A percentile compares a stretch with the other conserved stretches of the same genome.
These are phyloP conservation scores for Leptographium radiaticola DNA, from an alignment of 2,329 filamentous ascomycete species.

Conservation along the genomic window DNA sequence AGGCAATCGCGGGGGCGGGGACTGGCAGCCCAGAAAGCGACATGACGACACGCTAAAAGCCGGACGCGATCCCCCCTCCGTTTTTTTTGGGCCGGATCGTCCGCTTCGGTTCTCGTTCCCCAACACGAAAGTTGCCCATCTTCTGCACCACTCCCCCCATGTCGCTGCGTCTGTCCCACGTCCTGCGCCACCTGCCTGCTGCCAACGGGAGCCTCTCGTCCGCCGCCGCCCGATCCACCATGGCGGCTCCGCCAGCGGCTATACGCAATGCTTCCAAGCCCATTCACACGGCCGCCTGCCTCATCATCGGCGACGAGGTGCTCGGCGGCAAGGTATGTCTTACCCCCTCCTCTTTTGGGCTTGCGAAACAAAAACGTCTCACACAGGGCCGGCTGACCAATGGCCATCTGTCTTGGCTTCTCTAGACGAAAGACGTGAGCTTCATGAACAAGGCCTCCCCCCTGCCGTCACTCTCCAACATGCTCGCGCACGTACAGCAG, in stretches of 20 bases:
- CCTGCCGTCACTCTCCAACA: background rate
- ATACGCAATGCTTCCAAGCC: conserved; percentile 21
- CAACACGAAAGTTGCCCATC: background rate
- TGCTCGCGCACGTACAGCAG: background rate
- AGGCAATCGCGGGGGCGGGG: background rate
- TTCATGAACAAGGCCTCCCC: background rate
- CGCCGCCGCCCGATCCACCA: conserved; percentile 2
- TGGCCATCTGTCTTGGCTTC: background rate
- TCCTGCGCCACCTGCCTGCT: conserved; percentile 7
- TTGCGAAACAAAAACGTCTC: background rate
- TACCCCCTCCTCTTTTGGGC: background rate
- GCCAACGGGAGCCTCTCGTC: background rate
- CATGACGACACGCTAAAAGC: background rate
- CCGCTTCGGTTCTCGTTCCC: background rate
- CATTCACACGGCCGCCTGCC: conserved; percentile 80
- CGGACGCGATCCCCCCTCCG: background rate
- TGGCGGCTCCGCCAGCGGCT: conserved; percentile 6
- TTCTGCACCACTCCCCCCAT: conserved; percentile 1
- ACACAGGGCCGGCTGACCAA: background rate
- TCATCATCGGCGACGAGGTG: conserved; percentile 97
- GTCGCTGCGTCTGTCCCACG: conserved; percentile 8
- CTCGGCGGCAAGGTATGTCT: conserved; percentile 72
- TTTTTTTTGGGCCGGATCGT: background rate
- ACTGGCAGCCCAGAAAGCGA: background rate
- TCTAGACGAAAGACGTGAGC: conserved; percentile 11